These are phyloP conservation scores for Didymella exigua DNA, from an alignment of 2,329 filamentous ascomycete genomes.

Conservation along the genomic window DNA sequence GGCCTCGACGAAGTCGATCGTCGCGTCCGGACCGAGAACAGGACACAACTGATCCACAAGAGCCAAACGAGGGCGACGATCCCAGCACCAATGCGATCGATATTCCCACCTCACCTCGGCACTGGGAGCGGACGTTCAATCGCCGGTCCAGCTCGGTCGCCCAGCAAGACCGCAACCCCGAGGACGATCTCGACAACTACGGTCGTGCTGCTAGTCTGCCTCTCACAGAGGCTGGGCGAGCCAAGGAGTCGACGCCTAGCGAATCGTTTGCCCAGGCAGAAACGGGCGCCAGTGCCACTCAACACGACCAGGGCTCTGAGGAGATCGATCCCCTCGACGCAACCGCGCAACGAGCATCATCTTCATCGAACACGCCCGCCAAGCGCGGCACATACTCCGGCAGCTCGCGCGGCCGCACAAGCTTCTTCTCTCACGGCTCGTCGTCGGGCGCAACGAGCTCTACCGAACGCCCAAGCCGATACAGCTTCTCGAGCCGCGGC, in stretches of 20 bases:
- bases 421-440: constrained; percentile 40
- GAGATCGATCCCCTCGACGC: constrained; percentile 36
- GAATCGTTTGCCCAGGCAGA: constrained; percentile 59
- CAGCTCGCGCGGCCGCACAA: constrained; percentile 36
- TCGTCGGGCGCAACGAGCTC: constrained; percentile 44
- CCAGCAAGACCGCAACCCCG: constrained; percentile 68
- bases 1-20: constrained; percentile 41
- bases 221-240: constrained; percentile 61
- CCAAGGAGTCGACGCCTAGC: constrained; percentile 63
- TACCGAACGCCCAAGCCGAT: constrained; percentile 46
- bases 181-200: constrained; percentile 64
- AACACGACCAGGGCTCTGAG: constrained; percentile 26
- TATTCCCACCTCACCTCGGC: constrained; percentile 72
- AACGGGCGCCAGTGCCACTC: constrained; percentile 35
- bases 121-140: constrained; percentile 47
- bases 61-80: constrained; percentile 38
- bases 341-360: constrained; percentile 27
- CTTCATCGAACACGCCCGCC: constrained; percentile 37
- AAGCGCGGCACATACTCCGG: constrained; percentile 35
- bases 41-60: constrained; percentile 33
- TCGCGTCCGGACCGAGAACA: constrained; percentile 40
- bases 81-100: constrained; percentile 70
- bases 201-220: constrained; percentile 71
- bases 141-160: constrained; percentile 73
- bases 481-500: constrained; percentile 53